Percentiles rank a stretch among this genome's conserved stretches.
Evolutionary conservation across 2,329 filamentous ascomycete genomes (phyloP).

Genomic region (Hansfordia pulvinata): DNA sequence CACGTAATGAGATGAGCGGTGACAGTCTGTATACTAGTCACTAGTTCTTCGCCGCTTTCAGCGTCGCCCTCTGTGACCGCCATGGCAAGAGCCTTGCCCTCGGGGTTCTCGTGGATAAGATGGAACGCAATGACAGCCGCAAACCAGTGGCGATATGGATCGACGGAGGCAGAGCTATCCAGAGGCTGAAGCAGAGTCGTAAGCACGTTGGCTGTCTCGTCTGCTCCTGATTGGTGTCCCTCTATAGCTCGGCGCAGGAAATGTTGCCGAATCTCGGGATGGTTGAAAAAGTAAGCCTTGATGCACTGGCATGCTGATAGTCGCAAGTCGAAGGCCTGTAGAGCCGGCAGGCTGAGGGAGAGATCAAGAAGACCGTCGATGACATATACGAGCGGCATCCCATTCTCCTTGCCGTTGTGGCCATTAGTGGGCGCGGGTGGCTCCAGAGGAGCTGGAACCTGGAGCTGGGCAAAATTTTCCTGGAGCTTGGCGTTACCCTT

Average conservation of each 20-base stretch:
- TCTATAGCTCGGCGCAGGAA: constrained; percentile 83
- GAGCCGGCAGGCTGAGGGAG: constrained; percentile 52
- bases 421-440: constrained; percentile 20
- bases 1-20: constrained; percentile 75
- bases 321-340: constrained; percentile 63
- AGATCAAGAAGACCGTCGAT: constrained; percentile 87
- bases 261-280: constrained; percentile 69
- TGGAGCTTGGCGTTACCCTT: constrained; percentile 68
- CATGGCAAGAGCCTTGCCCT: constrained; percentile 70
- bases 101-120: constrained; percentile 64
- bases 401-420: constrained; percentile 28
- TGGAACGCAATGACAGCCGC: constrained; percentile 80
- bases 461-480: constrained; percentile 78
- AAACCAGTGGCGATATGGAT: constrained; percentile 85
- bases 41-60: constrained; percentile 80
- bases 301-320: constrained; percentile 81
- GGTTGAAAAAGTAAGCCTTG: constrained; percentile 80
- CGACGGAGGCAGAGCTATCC: constrained; percentile 45
- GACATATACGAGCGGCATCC: constrained; percentile 61
- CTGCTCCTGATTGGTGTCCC: constrained; percentile 61
- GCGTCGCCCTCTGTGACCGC: constrained; percentile 80
- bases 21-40: constrained; percentile 84
- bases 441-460: constrained; percentile 51
- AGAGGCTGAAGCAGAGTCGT: constrained; percentile 64
- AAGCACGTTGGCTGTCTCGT: constrained; percentile 80